A percentile compares a stretch with the other conserved stretches of the same genome.
phyloP scores from a whole-genome alignment of 2,329 filamentous ascomycete species.

The Cordyceps tenuipes region DNA sequence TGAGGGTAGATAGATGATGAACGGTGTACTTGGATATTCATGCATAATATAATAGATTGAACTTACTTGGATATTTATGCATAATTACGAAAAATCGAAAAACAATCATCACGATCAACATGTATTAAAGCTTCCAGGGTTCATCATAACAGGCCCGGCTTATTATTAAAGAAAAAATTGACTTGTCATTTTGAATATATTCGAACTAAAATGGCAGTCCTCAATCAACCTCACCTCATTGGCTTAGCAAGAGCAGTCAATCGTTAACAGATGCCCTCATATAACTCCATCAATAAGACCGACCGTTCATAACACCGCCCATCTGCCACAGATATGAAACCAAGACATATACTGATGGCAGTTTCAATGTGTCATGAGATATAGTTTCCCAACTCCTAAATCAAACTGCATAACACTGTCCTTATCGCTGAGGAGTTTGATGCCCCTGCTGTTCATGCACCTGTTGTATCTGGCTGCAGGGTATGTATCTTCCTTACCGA shows the following conservation, averaged over 20 bases:
- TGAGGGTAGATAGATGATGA: conserved; percentile 4
- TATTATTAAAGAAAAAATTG: too few species aligned
- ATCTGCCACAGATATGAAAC: background rate
- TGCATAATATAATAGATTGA: too few species aligned
- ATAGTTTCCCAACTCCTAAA: background rate
- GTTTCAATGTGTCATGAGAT: background rate
- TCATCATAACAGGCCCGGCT: too few species aligned
- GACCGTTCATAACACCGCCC: background rate
- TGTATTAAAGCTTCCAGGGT: background rate
- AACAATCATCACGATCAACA: background rate
- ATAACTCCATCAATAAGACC: background rate
- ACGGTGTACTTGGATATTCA: background rate
- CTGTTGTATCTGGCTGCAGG: background rate
- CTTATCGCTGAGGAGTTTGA: background rate
- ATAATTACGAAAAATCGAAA: background rate
- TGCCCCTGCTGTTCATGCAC: background rate
- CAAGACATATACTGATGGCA: background rate
- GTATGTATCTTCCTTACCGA: background rate
- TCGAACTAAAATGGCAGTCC: too few species aligned
- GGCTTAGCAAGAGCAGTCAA: too few species aligned
- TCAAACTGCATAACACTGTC: background rate
- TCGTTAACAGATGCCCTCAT: background rate
- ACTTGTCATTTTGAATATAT: too few species aligned
- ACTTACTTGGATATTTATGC: too few species aligned
- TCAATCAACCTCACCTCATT: background rate